These are phyloP conservation scores for Pleurozium schreberi DNA, from an alignment of 225 moss, liverwort and hornwort species.

Conservation along the genomic window DNA sequence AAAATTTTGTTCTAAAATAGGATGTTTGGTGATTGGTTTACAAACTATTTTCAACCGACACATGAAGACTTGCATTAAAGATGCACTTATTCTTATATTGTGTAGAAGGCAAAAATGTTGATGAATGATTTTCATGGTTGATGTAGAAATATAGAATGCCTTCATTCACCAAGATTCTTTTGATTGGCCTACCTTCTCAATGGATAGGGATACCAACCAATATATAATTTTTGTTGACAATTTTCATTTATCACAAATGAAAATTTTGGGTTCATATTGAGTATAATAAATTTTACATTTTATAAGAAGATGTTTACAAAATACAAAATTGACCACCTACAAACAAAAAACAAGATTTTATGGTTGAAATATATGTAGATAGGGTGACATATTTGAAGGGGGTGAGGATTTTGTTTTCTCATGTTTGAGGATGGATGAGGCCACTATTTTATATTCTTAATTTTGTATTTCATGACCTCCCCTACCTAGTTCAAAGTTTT, in stretches of 20 bases:
- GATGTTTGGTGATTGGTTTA: neutral
- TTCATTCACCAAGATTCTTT: neutral
- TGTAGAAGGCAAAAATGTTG: rapidly evolving
- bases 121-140: neutral
- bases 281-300: neutral
- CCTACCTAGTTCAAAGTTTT: neutral
- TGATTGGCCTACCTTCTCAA: neutral
- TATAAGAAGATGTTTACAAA: rapidly evolving
- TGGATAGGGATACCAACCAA: neutral
- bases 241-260: neutral
- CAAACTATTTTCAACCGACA: rapidly evolving
- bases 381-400: neutral
- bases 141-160: neutral
- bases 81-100: neutral
- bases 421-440: rapidly evolving
- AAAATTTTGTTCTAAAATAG: too few relatives aligned
- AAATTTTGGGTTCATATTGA: neutral
- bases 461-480: neutral
- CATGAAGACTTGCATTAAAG: neutral
- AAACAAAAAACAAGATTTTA: neutral
- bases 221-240: neutral
- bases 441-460: rapidly evolving
- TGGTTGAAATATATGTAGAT: neutral
- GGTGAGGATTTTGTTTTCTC: neutral
- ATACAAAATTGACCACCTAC: neutral